Evolutionary conservation across 75 land plant species (phyloP).

Genomic region (Sequoia sempervirens): DNA sequence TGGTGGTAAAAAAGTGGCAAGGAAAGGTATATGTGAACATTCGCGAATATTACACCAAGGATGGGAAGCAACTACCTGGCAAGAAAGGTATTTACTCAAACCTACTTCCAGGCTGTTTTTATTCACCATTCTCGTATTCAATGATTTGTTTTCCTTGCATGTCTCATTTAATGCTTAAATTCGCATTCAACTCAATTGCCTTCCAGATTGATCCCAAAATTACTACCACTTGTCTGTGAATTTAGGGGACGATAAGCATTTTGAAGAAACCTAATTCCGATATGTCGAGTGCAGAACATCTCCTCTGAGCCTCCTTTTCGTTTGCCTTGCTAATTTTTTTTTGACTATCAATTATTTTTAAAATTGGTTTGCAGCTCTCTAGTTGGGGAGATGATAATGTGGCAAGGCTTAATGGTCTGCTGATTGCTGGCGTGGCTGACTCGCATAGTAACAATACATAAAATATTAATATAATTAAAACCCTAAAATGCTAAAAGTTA

Average conservation of each 20-base stretch:
- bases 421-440: no score
- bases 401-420: no score
- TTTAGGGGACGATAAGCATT: background rate
- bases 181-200: background rate
- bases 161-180: background rate
- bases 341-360: no score
- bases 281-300: no score
- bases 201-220: background rate
- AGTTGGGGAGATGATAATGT: no score
- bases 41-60: constrained; percentile 71
- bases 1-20: constrained; percentile 61
- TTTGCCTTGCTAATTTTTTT: background rate
- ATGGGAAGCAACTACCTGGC: constrained; percentile 70
- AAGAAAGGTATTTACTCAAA: constrained; percentile 61
- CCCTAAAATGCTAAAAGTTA: no score
- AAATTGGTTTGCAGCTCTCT: no score
- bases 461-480: no score
- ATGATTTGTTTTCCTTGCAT: background rate
- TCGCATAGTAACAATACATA: no score
- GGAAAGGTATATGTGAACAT: constrained; percentile 69
- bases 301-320: background rate
- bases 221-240: background rate
- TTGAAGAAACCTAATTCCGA: background rate
- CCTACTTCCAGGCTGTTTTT: background rate
- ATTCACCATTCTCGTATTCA: background rate